phyloP scores from a whole-genome alignment of 441 rosid genomes.

The Manihot esculenta region DNA sequence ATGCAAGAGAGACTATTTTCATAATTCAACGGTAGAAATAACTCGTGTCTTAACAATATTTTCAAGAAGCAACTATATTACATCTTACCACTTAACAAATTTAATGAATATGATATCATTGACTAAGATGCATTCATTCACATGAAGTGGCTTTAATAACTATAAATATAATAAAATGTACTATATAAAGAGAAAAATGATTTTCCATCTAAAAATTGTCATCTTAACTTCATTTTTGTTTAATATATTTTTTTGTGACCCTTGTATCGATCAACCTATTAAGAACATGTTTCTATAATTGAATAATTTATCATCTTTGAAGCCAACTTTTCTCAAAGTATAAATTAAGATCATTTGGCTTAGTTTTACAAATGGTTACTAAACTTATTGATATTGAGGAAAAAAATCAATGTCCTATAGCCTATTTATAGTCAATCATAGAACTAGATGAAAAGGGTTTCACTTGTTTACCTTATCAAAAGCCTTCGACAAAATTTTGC shows the following conservation, averaged over 20 bases:
- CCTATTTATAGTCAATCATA: too few relatives aligned
- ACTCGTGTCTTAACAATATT: neutral
- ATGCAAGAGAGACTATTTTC: neutral
- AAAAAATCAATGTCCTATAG: too few relatives aligned
- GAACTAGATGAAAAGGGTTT: too few relatives aligned
- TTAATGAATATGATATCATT: neutral
- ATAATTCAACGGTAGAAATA: neutral
- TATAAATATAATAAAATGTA: neutral
- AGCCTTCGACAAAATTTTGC: too few relatives aligned
- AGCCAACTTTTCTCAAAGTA: neutral
- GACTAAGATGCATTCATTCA: neutral
- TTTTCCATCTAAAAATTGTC: too few relatives aligned
- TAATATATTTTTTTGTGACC: neutral
- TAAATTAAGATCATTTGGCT: neutral
- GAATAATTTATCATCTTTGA: neutral
- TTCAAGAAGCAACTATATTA: neutral
- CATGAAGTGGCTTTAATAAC: neutral
- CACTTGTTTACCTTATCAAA: too few relatives aligned
- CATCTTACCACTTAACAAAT: neutral
- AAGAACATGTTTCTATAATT: neutral
- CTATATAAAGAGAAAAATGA: neutral
- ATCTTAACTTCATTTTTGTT: neutral
- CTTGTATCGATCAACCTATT: neutral
- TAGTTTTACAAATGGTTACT: neutral
- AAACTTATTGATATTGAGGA: too few relatives aligned